Conservation (phyloP, 768 basidiomycete genomes). For the Pholiota molesta region DNA sequence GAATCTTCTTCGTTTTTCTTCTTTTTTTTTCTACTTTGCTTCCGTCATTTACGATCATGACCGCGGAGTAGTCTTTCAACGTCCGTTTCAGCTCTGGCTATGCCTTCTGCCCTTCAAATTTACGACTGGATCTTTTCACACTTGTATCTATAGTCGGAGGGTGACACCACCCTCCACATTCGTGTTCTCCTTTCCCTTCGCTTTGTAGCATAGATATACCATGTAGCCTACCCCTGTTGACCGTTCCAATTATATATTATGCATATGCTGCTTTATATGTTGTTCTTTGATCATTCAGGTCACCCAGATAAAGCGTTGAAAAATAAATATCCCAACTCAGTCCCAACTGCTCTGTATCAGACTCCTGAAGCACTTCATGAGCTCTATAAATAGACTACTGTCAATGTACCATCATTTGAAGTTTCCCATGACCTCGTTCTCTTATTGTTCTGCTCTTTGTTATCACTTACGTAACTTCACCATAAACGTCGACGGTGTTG, state of each 20-base stretch:
- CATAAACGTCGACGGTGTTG: constrained; percentile 2
- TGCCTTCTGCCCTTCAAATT: constrained; percentile 8
- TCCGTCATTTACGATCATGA: constrained; percentile 1
- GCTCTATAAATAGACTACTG: background rate
- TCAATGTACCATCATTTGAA: background rate
- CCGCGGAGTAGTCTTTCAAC: background rate
- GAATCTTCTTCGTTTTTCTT: background rate
- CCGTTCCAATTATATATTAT: background rate
- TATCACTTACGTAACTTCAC: constrained; percentile 22
- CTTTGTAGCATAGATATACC: constrained; percentile 21
- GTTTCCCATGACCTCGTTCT: background rate
- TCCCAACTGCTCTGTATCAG: too few species aligned
- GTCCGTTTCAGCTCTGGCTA: constrained; percentile 1
- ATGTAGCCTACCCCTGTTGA: constrained; percentile 18
- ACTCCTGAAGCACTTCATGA: too few species aligned
- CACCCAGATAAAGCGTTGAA: too few species aligned
- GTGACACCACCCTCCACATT: constrained; percentile 7
- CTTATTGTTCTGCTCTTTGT: constrained; percentile 33
- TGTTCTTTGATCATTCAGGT: too few species aligned
- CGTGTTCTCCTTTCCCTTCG: background rate
- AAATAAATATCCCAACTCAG: too few species aligned
- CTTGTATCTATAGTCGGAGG: constrained; percentile 5
- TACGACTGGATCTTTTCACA: background rate
- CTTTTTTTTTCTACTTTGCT: background rate
- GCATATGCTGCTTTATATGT: constrained; percentile 10